A percentile compares a stretch with the other conserved stretches of the same genome.
Evolutionary conservation across 208 protist genomes (phyloP).

Genomic region (Trypanosoma theileri): DNA sequence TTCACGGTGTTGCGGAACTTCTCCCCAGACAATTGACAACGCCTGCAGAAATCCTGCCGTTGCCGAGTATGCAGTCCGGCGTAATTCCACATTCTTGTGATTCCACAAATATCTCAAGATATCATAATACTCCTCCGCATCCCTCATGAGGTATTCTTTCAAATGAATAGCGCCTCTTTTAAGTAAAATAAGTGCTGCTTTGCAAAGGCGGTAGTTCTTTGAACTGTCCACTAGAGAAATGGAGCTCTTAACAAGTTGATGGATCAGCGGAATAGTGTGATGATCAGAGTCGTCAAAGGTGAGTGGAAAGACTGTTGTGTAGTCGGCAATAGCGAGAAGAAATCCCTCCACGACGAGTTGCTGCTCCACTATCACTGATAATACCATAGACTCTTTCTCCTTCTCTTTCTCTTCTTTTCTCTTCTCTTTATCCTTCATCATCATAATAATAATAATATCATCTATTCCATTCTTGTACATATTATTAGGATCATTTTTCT

Average conservation of each 20-base stretch:
- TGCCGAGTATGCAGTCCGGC: constrained; percentile 41
- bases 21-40: constrained; percentile 22
- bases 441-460: too few species aligned
- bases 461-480: too few species aligned
- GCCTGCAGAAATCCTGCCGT: constrained; percentile 38
- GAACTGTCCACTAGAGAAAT: constrained; percentile 27
- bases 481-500: too few species aligned
- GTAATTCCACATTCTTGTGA: constrained; percentile 58
- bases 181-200: constrained; percentile 49
- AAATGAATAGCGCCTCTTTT: constrained; percentile 24
- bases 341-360: constrained; percentile 49
- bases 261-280: constrained; percentile 28
- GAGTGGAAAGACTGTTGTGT: constrained; percentile 34
- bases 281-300: constrained; percentile 7
- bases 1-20: neutral
- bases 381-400: too few species aligned
- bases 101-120: constrained; percentile 37
- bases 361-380: neutral
- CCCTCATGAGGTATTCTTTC: constrained; percentile 30
- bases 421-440: too few species aligned
- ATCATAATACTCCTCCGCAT: constrained; percentile 27
- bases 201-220: constrained; percentile 38
- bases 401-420: too few species aligned
- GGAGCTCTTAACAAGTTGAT: constrained; percentile 42
- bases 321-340: constrained; percentile 39